Percentiles rank a stretch among this genome's conserved stretches.
Conservation (phyloP, 202 grass and related monocot species). For the Brachypodium distachyon region DNA sequence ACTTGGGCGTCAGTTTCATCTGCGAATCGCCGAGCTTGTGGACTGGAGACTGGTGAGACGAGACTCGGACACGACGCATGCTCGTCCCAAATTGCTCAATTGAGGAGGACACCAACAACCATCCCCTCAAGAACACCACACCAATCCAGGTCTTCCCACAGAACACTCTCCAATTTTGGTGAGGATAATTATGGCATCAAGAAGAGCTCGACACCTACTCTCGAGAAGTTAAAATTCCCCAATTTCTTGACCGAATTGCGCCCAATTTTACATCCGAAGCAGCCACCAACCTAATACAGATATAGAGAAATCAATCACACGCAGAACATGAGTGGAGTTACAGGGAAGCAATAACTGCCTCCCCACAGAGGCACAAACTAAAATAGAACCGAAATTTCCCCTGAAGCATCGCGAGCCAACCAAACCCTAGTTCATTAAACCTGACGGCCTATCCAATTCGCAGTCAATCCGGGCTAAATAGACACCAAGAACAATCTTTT, state of each 20-base stretch:
- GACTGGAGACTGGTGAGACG: slow-evolving; percentile 61
- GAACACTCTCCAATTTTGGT: neutral
- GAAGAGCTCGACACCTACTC: neutral
- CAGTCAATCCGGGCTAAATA: neutral
- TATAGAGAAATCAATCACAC: neutral
- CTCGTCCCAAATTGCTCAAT: neutral
- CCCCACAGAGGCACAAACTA: neutral
- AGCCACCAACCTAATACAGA: neutral
- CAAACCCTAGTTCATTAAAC: slow-evolving; percentile 5
- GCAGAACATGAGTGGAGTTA: neutral
- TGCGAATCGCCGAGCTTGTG: slow-evolving; percentile 82
- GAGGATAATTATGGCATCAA: neutral
- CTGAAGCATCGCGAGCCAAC: neutral
- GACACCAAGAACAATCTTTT: neutral
- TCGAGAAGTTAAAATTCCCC: neutral
- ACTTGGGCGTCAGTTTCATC: slow-evolving; percentile 75
- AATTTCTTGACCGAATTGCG: neutral
- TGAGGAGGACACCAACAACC: neutral
- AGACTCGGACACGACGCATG: slow-evolving; percentile 87
- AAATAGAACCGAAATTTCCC: neutral
- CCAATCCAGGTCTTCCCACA: neutral
- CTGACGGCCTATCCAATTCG: neutral
- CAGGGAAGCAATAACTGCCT: neutral
- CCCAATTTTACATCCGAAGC: neutral
- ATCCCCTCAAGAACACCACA: neutral